Evolutionary conservation across 371 early-diverging fungal genomes (phyloP), one percentile per base, ranked within the genome.

Genomic region (Mucor mucedo): DNA sequence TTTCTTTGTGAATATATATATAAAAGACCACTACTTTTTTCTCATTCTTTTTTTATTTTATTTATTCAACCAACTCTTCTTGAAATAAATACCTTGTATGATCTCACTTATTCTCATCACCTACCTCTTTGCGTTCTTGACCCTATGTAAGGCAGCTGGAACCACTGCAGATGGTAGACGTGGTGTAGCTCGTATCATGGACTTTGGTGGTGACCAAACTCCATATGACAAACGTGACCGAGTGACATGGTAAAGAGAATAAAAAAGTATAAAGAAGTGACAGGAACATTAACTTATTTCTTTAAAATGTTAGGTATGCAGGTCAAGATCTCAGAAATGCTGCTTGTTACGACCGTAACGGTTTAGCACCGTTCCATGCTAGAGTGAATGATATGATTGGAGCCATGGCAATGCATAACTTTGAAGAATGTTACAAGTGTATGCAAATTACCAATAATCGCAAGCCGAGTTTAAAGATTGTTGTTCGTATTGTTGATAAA

Each of bases 371-470:
- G 29, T 63, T 67, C 32, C 48, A 61, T 65, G 76, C 76, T 13
- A 30, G 55, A 11, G 29, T 60, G 3, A 39, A 55, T 29, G 70
- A 69, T 47, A 63, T 72, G 72, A 72, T 75, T 50, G 72, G 76
- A 39, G 76, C 76, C 16, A 72, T 75, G 76, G 73, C 75, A 4
- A 75, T 75, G 75, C 48, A 69, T 35, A 35, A 35, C 29, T 75
- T 72, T 50, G 76, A 72, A 29, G 52, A 56, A n/a, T 75, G 76
- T 48, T 58, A 70, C 55, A 72, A 75, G 38, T 75, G 76, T 42
- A 70, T 75, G 70, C 59, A 70, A 57, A 65, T 75, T 21, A 72
- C 72, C 41, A 75, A 75, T 44, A 62, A 64, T 9, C 28, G 48
- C 0, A 56, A 66, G 33, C 57, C 41, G 10, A 58, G 52, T 55